Base-by-base conservation (phyloP, 2,329 filamentous ascomycete genomes). In the Coniochaeta prunicola region DNA sequence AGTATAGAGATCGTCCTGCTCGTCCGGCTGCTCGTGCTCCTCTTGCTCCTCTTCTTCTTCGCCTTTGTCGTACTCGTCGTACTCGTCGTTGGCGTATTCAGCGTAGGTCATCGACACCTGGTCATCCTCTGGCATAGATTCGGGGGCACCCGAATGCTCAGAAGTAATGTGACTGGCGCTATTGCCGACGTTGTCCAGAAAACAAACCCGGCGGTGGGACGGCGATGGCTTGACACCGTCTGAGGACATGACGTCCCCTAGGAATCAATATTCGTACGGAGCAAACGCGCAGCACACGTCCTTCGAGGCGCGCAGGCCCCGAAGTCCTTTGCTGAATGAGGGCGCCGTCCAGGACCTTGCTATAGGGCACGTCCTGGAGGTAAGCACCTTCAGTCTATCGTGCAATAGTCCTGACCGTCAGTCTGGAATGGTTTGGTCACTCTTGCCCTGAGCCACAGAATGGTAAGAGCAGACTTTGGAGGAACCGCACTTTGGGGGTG, bases 1-100 rank as follows among this genome's bases (percentile, higher is more conserved):
- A 12, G 3, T 15, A 26, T 45, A 45, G 6, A 45, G 19, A 26
- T 42, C 21, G 21, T 54, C 36, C 36, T n/a, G 36, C 15, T 38
- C 36, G 36, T 38, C 36, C 36, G 36, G 33, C 15, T 57, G 57
- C 24, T 58, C 57, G 2, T 55, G 21, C 10, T 50, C 42, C 30
- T 57, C 40, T 31, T 33, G 42, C n/a, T 48, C 59, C 24, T 60
- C 53, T 6, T 59, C 59, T 40, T 59, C 59, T 21, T 50, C 56
- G 31, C 54, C 59, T 28, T 30, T n/a, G n/a, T 58, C 48, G 33
- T 55, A 54, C 10, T 53, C 57, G n/a, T 60, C 60, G 8, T 58
- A 56, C 5, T 48, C 57, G 38, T 59, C 57, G 13, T 50, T 26
- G 45, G 45, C 45, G 12, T 50, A 50, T 6, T 13, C 45, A 13